These are phyloP conservation scores for Picochlorum sp. DNA, from an alignment of 139 green algal genomes.

Conservation along the genomic window DNA sequence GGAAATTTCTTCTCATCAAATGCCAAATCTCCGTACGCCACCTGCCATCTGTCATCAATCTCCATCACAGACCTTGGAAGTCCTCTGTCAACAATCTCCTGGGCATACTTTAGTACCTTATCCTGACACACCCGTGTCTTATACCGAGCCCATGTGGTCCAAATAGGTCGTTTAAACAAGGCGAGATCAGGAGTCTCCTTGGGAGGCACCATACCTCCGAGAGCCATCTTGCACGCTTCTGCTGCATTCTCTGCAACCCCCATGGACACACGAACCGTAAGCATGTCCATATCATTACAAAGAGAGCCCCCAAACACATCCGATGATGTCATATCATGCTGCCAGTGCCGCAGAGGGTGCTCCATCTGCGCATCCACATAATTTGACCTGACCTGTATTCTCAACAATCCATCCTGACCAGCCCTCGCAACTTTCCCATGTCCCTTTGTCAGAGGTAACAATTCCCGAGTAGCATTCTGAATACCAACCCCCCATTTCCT, in stretches of 20 bases:
- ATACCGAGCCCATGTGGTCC: conserved; percentile 61
- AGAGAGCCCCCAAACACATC: not conserved
- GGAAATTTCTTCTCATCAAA: conserved; percentile 51
- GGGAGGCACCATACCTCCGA: conserved; percentile 33
- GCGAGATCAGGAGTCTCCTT: conserved; percentile 14
- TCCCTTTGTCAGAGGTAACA: conserved; percentile 23
- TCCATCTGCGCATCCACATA: conserved; percentile 31
- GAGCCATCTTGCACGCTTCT: conserved; percentile 28
- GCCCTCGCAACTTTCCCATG: not conserved
- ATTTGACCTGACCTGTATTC: conserved; percentile 35
- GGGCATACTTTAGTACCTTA: conserved; percentile 49
- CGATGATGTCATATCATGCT: not conserved
- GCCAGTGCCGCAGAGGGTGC: conserved; percentile 48
- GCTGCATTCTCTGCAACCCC: conserved; percentile 31
- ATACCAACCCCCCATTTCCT: conserved; percentile 36
- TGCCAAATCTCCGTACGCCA: conserved; percentile 38
- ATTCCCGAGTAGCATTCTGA: conserved; percentile 43
- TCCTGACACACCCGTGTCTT: conserved; percentile 38
- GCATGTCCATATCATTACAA: not conserved
- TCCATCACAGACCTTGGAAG: conserved; percentile 25
- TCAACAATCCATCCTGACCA: conserved; percentile 41
- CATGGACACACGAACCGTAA: conserved; percentile 25
- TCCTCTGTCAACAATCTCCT: conserved; percentile 41
- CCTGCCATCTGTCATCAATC: conserved; percentile 24
- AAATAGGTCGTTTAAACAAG: conserved; percentile 47